Conservation (phyloP, 2,329 filamentous ascomycete genomes). For the Dactylonectria macrodidyma region DNA sequence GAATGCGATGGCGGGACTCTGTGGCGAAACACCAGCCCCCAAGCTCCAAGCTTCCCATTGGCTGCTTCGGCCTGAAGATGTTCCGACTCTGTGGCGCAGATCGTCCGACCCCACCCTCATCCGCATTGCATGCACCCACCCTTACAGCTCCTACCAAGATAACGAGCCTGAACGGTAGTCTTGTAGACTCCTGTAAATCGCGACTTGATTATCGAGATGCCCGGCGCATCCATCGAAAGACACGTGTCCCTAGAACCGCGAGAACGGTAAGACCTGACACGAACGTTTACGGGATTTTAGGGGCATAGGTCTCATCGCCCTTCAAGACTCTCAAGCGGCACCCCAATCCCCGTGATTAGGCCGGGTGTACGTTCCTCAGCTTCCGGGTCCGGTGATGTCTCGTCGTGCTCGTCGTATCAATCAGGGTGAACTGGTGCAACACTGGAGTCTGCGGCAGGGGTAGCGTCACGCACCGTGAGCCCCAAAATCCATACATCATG, state of each 20-base stretch:
- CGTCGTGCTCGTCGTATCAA: background rate
- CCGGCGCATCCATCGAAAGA: too few relatives aligned
- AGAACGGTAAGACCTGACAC: too few relatives aligned
- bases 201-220: too few relatives aligned
- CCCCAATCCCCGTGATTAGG: background rate
- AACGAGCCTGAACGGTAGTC: too few relatives aligned
- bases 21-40: constrained; percentile 10
- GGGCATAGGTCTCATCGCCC: background rate
- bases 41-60: constrained; percentile 15
- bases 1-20: background rate
- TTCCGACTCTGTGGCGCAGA: background rate
- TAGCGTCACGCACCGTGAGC: too few relatives aligned
- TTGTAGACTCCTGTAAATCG: too few relatives aligned
- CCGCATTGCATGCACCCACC: too few relatives aligned
- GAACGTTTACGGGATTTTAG: too few relatives aligned
- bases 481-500: background rate
- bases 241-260: background rate
- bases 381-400: background rate
- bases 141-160: too few relatives aligned
- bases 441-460: background rate
- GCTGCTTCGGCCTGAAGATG: constrained; percentile 17
- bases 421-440: background rate
- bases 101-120: background rate
- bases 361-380: background rate
- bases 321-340: background rate